These are phyloP conservation scores for Pyrenochaeta sp. DNA, from an alignment of 2,329 filamentous ascomycete genomes.

Conservation along the genomic window DNA sequence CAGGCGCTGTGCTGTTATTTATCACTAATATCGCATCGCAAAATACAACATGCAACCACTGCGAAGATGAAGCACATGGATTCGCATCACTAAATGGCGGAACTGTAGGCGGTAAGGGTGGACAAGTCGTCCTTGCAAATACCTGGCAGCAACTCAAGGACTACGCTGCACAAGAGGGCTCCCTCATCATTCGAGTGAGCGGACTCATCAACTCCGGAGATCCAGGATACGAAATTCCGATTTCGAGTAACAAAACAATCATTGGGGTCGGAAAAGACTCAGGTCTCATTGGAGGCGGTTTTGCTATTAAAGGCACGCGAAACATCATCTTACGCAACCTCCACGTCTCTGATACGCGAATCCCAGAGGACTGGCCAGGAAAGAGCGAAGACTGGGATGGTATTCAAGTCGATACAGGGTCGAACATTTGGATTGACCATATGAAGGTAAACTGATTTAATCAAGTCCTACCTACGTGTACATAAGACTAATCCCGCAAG, in stretches of 20 bases:
- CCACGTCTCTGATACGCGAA: no score
- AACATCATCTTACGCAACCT: no score
- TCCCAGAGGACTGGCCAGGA: slow-evolving; percentile 8
- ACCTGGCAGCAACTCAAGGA: slow-evolving; percentile 8
- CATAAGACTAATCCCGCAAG: not conserved
- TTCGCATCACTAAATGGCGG: slow-evolving; percentile 18
- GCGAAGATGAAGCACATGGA: slow-evolving; percentile 11
- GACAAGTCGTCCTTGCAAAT: slow-evolving; percentile 3
- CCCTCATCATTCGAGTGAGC: slow-evolving; percentile 10
- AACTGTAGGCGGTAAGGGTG: slow-evolving; percentile 9
- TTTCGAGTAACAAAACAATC: slow-evolving; percentile 14
- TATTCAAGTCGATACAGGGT: slow-evolving; percentile 11
- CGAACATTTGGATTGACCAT: slow-evolving; percentile 17
- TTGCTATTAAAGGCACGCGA: slow-evolving; percentile 9
- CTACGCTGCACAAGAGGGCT: slow-evolving; percentile 7
- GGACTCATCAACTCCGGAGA: slow-evolving; percentile 1
- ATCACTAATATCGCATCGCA: not conserved
- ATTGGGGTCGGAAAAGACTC: slow-evolving; percentile 6
- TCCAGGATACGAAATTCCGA: slow-evolving; percentile 9
- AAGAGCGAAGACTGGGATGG: slow-evolving; percentile 16
- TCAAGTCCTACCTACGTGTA: not conserved
- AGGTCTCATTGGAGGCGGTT: slow-evolving; percentile 9
- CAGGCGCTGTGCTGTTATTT: not conserved
- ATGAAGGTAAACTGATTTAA: not conserved
- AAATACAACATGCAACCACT: slow-evolving; percentile 10